Evolutionary conservation across 768 basidiomycete genomes (phyloP), one percentile per base, ranked within the genome.

Genomic region (Lactifluus echinatus): DNA sequence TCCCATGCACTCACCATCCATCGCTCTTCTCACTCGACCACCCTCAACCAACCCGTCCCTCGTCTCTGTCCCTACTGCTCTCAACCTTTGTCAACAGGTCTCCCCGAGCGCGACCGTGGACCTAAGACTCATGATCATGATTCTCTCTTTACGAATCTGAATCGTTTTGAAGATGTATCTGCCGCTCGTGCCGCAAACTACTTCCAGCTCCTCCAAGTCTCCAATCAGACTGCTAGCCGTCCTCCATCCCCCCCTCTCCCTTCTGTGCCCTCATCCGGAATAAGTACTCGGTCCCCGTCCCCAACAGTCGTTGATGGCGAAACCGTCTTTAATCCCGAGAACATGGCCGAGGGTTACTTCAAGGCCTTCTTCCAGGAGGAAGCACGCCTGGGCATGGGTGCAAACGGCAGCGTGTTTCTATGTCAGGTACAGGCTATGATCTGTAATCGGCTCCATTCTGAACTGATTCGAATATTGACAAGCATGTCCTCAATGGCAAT

Each of bases 311-410:
- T 33, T 14, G 23, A 39, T 28, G 57, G 40, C 4, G 43, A 50
- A 8, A 47, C 26, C 58, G 66, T 79, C 1, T 89, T 90, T 69
- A 75, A 81, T 2, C 76, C 81, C 2, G 84, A 86, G 50, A 76
- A 79, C 31, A 87, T 91, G 87, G 91, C 92, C 0, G 86, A 93
- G 52, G 93, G 93, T 0, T 97, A 97, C 68, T 95, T 94, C 72
- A 81, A 85, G 63, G 79, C 89, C 0, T 98, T 95, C 74, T 98
- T 98, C 66, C 81, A 85, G 56, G 93, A 96, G 65, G 91, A 94
- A 63, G 83, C 79, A 59, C 80, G 85, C 57, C 75, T 98, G 6
- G 94, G 94, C 0, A 94, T 96, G 90, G 94, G 94, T 42, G 93
- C 93, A 0, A 92, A 93, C 65, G 94, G 95, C 1, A 87, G 78